These are phyloP conservation scores for Podospora tetraspora DNA, from an alignment of 495 filamentous ascomycete genomes.

Conservation along the genomic window DNA sequence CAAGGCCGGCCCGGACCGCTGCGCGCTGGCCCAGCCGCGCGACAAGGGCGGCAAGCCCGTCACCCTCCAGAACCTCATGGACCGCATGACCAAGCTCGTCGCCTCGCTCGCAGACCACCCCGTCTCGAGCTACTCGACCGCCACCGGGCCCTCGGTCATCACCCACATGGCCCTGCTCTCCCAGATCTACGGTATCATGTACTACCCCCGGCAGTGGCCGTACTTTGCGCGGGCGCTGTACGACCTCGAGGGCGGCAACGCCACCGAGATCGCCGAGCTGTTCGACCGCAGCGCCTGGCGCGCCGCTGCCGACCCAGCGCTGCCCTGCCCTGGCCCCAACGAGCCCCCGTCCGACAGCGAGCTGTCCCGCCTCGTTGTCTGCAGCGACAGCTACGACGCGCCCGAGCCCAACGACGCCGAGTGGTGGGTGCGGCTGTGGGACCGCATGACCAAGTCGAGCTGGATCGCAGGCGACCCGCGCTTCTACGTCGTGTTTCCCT, in stretches of 20 bases:
- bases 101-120: conserved; percentile 33
- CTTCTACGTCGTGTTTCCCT: conserved; percentile 40
- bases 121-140: conserved; percentile 28
- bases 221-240: conserved; percentile 33
- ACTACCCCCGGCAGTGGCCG: conserved; percentile 40
- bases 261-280: conserved; percentile 31
- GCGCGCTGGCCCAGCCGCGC: conserved; percentile 34
- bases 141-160: conserved; percentile 36
- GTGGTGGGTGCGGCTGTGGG: conserved; percentile 42
- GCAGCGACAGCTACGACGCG: conserved; percentile 40
- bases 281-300: conserved; percentile 36
- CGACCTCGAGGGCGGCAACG: conserved; percentile 41
- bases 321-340: conserved; percentile 24
- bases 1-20: conserved; percentile 40
- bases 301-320: conserved; percentile 34
- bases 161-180: conserved; percentile 39
- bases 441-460: conserved; percentile 36
- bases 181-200: conserved; percentile 36
- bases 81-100: conserved; percentile 35
- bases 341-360: conserved; percentile 28
- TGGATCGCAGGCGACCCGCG: conserved; percentile 44
- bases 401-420: conserved; percentile 34
- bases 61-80: conserved; percentile 29
- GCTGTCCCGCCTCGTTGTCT: conserved; percentile 38
- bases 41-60: conserved; percentile 22